Evolutionary conservation across 2,329 filamentous ascomycete genomes (phyloP).

Genomic region (Sporothrix brunneoviolacea): DNA sequence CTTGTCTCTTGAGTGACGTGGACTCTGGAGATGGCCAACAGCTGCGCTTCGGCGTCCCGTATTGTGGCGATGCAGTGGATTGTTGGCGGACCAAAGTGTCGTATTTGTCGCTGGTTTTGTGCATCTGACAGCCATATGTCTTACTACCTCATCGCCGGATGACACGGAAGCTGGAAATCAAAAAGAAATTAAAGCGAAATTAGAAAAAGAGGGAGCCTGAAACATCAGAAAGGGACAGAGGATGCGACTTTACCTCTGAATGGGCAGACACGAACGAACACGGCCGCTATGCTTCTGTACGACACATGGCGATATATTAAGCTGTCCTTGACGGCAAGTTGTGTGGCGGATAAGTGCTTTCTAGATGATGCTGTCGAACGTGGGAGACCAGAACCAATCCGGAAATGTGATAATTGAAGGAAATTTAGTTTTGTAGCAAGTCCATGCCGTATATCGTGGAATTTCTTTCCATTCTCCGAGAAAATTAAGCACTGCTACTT

Average conservation of each 20-base stretch:
- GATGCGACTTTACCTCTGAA: background rate
- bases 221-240: background rate
- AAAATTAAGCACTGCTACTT: background rate
- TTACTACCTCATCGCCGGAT: background rate
- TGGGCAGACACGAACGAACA: too few relatives aligned
- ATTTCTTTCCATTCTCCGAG: too few relatives aligned
- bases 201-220: background rate
- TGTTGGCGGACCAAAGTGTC: background rate
- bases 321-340: background rate
- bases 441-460: too few relatives aligned
- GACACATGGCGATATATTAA: background rate
- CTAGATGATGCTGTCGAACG: background rate
- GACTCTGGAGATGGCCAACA: background rate
- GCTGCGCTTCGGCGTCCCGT: background rate
- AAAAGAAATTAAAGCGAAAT: background rate
- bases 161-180: background rate
- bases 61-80: constrained; percentile 5
- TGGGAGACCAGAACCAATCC: background rate
- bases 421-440: too few relatives aligned
- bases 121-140: background rate
- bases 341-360: background rate
- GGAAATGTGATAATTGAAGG: too few relatives aligned
- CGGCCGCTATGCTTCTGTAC: too few relatives aligned
- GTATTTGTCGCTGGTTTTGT: too few relatives aligned
- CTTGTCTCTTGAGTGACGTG: constrained; percentile 3